Conservation (phyloP, 2,329 filamentous ascomycete genomes). For the Cordyceps tenuipes region DNA sequence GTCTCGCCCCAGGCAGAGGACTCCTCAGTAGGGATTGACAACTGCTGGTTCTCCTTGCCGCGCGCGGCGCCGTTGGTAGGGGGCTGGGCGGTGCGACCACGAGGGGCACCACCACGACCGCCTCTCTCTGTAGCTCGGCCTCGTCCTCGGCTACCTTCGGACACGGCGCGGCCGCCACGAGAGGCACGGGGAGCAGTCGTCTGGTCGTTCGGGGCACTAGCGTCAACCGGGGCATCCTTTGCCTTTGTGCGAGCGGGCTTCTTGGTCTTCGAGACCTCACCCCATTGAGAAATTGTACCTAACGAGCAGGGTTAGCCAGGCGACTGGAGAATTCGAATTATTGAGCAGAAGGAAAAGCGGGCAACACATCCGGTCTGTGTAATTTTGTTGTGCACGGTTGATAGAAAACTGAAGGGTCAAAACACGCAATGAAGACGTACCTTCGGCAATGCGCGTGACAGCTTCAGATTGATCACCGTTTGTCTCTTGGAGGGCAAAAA, state of each 20-base stretch:
- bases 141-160: slow-evolving; percentile 55
- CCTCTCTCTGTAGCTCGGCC: slow-evolving; percentile 56
- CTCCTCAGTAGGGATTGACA: slow-evolving; percentile 63
- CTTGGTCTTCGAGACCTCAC: slow-evolving; percentile 72
- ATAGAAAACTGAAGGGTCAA: background rate
- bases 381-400: background rate
- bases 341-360: background rate
- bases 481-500: slow-evolving; percentile 86
- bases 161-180: slow-evolving; percentile 53
- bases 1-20: slow-evolving; percentile 44
- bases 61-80: slow-evolving; percentile 54
- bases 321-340: background rate
- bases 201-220: slow-evolving; percentile 35
- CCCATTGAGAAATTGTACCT: slow-evolving; percentile 78
- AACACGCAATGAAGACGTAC: slow-evolving; percentile 34
- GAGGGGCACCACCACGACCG: slow-evolving; percentile 44
- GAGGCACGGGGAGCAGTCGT: slow-evolving; percentile 38
- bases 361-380: background rate
- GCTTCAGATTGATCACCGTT: slow-evolving; percentile 68
- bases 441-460: slow-evolving; percentile 72
- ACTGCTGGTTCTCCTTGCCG: slow-evolving; percentile 44
- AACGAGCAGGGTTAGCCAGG: slow-evolving; percentile 22
- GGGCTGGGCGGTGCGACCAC: slow-evolving; percentile 51
- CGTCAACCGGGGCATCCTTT: slow-evolving; percentile 50
- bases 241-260: slow-evolving; percentile 54